Percentiles rank a stretch among this genome's conserved stretches.
Evolutionary conservation across 2,329 filamentous ascomycete genomes (phyloP).

Genomic region (Cryphonectria naterciae): DNA sequence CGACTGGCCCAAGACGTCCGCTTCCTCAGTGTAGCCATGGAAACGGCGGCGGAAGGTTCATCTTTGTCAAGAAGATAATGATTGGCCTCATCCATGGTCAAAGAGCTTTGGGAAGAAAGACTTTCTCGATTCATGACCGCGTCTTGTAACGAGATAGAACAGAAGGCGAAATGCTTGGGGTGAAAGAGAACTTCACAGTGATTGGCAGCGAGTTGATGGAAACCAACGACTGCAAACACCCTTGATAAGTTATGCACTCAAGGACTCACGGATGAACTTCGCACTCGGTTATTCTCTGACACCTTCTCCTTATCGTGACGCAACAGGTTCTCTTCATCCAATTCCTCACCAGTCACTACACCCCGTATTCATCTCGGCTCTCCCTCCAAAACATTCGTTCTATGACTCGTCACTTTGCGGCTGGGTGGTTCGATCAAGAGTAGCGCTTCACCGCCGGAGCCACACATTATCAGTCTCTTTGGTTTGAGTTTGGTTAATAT

Average conservation of each 20-base stretch:
- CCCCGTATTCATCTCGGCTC: neutral
- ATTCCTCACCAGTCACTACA: neutral
- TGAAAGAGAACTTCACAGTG: neutral
- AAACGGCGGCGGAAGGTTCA: neutral
- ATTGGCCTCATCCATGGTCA: neutral
- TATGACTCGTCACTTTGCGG: neutral
- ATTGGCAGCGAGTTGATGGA: neutral
- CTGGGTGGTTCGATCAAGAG: neutral
- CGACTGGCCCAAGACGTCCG: neutral
- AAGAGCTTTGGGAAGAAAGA: slow-evolving; percentile 1
- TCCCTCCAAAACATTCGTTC: neutral
- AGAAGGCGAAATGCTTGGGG: neutral
- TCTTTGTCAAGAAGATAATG: neutral
- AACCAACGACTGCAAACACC: neutral
- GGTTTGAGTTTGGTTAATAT: neutral
- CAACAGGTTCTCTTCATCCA: neutral
- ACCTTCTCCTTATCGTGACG: neutral
- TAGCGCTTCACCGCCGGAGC: neutral
- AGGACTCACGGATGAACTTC: neutral
- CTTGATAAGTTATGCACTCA: neutral
- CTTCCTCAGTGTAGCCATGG: neutral
- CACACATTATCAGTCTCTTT: neutral
- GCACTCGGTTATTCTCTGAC: neutral
- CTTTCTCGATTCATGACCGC: neutral
- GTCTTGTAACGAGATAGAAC: neutral